phyloP scores from a whole-genome alignment of 495 filamentous ascomycete species.

The Astrothelium subdiscretum region DNA sequence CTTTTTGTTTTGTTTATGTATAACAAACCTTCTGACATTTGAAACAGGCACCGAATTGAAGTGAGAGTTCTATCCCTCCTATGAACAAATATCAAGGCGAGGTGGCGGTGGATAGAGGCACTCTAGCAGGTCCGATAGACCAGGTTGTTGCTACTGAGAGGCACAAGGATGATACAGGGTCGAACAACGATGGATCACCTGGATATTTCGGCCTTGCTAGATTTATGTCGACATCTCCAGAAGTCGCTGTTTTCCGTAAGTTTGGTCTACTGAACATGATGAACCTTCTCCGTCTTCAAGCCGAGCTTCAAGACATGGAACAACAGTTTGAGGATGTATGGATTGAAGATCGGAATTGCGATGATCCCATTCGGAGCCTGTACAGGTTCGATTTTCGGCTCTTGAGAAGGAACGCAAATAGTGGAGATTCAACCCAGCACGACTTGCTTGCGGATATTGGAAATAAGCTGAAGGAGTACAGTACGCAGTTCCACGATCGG shows the following conservation, averaged over 20 bases:
- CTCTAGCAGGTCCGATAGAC: too few species aligned
- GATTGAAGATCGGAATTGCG: background rate
- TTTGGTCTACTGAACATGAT: constrained; percentile 1
- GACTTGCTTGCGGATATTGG: background rate
- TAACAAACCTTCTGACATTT: too few species aligned
- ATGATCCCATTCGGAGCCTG: background rate
- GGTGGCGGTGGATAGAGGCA: too few species aligned
- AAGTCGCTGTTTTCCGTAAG: constrained; percentile 5
- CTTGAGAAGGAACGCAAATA: background rate
- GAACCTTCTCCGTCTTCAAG: constrained; percentile 6
- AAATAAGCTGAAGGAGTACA: background rate
- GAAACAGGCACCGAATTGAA: too few species aligned
- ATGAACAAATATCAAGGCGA: too few species aligned
- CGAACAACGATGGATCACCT: too few species aligned
- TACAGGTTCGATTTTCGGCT: background rate
- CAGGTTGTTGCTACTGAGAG: too few species aligned
- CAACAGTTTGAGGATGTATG: background rate
- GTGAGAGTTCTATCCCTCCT: too few species aligned
- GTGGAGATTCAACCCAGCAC: background rate
- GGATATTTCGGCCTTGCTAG: constrained; percentile 1
- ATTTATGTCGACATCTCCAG: constrained; percentile 1
- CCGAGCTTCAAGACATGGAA: constrained; percentile 3
- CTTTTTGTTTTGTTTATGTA: too few species aligned
- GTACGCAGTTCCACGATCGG: too few species aligned
- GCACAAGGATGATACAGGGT: too few species aligned